Evolutionary conservation across 768 basidiomycete genomes (phyloP), one percentile per base, ranked within the genome.

Genomic region (Gelatoporia subvermispora): DNA sequence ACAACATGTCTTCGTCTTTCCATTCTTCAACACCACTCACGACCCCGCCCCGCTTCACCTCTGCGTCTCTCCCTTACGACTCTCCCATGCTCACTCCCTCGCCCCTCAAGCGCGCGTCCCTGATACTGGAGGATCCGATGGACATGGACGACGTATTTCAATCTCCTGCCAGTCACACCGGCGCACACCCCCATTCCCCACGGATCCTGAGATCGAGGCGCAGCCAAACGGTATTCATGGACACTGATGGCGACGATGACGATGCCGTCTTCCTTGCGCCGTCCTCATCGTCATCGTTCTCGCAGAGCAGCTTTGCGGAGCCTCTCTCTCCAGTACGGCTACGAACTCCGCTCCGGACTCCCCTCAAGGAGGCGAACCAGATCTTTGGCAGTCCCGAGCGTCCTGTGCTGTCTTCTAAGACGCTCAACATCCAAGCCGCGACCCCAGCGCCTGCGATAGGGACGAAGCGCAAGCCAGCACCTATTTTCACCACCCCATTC

Each of bases 71-170:
- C 28, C 66, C 72, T 36, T 76, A 71, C 56, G 76, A 77, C 57
- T 75, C 78, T 25, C 77, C 81, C 39, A 78, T 84, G 77, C 72
- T 79, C 41, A 79, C 82, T 1, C 81, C 84, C 18, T 85, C 84
- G 4, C 82, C 82, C 10, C 72, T 81, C 51, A 71, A 77, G 45
- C 72, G 72, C 53, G 68, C 67, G 68, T 15, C 66, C 72, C 45
- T 75, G 73, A 56, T 54, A n/a, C 41, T 62, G 70, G 4, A 60
- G 57, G 50, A 47, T 51, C 52, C 54, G 49, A 48, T 54, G 65
- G 73, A 76, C 55, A 54, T 64, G 45, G 77, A 81, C 54, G 77
- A 81, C 57, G 64, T 75, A 50, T 80, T 80, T 59, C 68, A 76
- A 73, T 56, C 70, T 55, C 53, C 65, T 65, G 41, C 48, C 72